Base-by-base conservation (phyloP, 164 flowering plant genomes). In the Taxillus chinensis region DNA sequence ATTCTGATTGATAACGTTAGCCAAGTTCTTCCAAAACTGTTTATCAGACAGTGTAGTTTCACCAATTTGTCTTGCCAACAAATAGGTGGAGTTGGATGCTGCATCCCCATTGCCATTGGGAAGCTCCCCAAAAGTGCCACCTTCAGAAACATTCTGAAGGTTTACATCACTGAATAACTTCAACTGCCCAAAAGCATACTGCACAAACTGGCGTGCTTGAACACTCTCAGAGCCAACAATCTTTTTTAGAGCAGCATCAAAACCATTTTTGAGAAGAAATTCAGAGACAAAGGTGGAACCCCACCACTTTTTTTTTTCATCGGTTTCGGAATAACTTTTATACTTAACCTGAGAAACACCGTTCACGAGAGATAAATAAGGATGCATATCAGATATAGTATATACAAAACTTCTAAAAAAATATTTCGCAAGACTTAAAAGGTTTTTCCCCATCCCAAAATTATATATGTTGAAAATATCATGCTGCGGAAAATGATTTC, bases 151-250 rank as follows among this genome's bases (percentile, higher is more conserved):
- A n/a, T n/a, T 80, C 62, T 27, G 65, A 70, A 74, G 70, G 51
- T 75, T 60, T 37, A 68, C 59, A 68, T 77, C 74, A 75, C 78
- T 81, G 50, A 88, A 78, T 65, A 84, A 75, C 59, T 80, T 84
- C 38, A 93, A 68, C 70, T 83, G 85, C 61, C 90, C 84, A 77
- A 93, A 90, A 46, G 95, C 96, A 83, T 77, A 83, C 71, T 87
- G 78, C 46, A 89, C 99, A 77, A 93, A 90, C 65, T 93, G 77
- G 56, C 90, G 80, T 27, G 88, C 92, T 65, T 81, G 90, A 49
- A 93, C 85, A 52, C 83, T 74, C 60, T 89, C 96, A 61, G 96
- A 80, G 41, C 96, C 95, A 70, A 73, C 63, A 70, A 83, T 64
- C 66, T 38, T 73, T 75, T 79, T 82, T 46, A 88, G 41, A 51